Conservation (phyloP, 2,329 filamentous ascomycete genomes). For the Pseudofabraea citricarpa region DNA sequence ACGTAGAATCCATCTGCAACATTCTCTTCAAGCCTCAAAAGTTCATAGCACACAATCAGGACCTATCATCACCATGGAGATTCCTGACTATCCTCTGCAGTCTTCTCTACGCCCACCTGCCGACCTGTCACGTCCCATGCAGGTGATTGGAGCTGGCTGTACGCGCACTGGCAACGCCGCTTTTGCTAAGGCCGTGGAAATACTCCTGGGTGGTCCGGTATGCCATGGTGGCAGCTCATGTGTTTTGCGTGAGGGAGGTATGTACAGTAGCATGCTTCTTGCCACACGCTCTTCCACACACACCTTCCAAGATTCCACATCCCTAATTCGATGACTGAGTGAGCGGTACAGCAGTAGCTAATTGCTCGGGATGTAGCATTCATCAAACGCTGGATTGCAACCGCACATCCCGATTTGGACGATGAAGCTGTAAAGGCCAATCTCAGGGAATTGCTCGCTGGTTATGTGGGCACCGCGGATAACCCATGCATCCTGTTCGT, state of each 20-base stretch:
- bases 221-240: constrained; percentile 11
- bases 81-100: neutral
- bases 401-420: neutral
- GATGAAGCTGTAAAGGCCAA: neutral
- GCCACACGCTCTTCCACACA: too few relatives aligned
- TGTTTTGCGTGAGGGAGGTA: constrained; percentile 15
- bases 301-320: too few relatives aligned
- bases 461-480: constrained; percentile 26
- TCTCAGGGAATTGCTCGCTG: constrained; percentile 9
- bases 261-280: too few relatives aligned
- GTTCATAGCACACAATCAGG: too few relatives aligned
- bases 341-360: too few relatives aligned
- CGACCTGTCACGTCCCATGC: neutral
- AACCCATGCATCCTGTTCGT: constrained; percentile 21
- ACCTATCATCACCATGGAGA: too few relatives aligned
- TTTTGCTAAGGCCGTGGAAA: constrained; percentile 13
- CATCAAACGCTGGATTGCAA: constrained; percentile 10
- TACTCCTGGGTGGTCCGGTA: constrained; percentile 14
- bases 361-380: constrained; percentile 10
- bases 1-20: too few relatives aligned
- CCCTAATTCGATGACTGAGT: too few relatives aligned
- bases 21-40: too few relatives aligned
- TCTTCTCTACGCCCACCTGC: neutral
- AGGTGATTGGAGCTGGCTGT: constrained; percentile 14
- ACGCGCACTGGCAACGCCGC: constrained; percentile 15